A percentile compares a stretch with the other conserved stretches of the same genome.
phyloP scores from a whole-genome alignment of 2,329 filamentous ascomycete genomes.

The Penicillium capsulatum region DNA sequence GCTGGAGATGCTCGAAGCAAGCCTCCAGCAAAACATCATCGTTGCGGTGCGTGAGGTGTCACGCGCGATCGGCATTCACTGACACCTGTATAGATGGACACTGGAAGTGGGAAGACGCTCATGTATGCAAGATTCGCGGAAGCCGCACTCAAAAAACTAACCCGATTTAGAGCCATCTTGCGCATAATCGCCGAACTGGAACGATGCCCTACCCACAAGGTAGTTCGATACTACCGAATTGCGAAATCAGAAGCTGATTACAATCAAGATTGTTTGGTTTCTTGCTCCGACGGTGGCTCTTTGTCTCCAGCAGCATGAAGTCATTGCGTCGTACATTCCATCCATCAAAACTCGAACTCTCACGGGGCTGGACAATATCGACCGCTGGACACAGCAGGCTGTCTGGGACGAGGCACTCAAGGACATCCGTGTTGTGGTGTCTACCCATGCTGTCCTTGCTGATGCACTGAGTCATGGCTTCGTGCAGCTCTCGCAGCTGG shows the following conservation, averaged over 20 bases:
- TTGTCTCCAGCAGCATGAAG: slow-evolving; percentile 61
- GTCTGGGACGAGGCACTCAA: slow-evolving; percentile 65
- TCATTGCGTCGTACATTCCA: slow-evolving; percentile 58
- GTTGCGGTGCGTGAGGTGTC: slow-evolving; percentile 53
- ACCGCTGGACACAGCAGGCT: slow-evolving; percentile 65
- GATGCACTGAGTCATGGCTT: slow-evolving; percentile 75
- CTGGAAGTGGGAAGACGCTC: slow-evolving; percentile 73
- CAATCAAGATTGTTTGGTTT: slow-evolving; percentile 60
- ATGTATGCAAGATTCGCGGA: slow-evolving; percentile 51
- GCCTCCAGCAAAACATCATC: slow-evolving; percentile 65
- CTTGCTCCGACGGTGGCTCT: slow-evolving; percentile 65
- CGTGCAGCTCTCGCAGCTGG: slow-evolving; percentile 58
- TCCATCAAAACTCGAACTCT: slow-evolving; percentile 57
- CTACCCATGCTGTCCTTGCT: slow-evolving; percentile 68
- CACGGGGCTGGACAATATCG: slow-evolving; percentile 63
- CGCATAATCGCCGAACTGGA: slow-evolving; percentile 64
- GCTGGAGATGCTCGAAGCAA: slow-evolving; percentile 69
- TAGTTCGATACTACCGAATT: slow-evolving; percentile 38
- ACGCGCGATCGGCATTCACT: background rate
- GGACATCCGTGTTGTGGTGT: slow-evolving; percentile 68
- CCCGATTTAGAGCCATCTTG: slow-evolving; percentile 55
- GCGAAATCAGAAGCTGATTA: background rate
- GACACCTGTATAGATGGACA: slow-evolving; percentile 61
- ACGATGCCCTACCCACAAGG: slow-evolving; percentile 51
- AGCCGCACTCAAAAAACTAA: slow-evolving; percentile 1